Percentiles rank a stretch among this genome's conserved stretches.
These are phyloP conservation scores for Kodamaea derodonti DNA, from an alignment of 1,139 yeast species.

Conservation along the genomic window DNA sequence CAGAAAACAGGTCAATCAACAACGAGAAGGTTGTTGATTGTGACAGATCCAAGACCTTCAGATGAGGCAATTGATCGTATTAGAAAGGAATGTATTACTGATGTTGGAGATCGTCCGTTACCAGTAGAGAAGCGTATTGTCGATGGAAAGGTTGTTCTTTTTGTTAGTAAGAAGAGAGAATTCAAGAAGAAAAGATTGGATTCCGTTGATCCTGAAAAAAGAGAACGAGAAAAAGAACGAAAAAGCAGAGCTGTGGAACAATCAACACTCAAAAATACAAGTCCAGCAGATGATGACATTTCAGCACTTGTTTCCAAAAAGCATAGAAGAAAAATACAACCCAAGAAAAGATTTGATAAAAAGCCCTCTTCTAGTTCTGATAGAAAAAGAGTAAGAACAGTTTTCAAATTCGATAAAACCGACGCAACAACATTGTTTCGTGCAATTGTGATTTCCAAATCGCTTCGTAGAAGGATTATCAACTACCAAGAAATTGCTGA, in stretches of 20 bases:
- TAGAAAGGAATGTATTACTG: conserved; percentile 23
- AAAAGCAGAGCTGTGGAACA: too few species aligned
- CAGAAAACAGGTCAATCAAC: conserved; percentile 27
- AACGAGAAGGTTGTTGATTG: conserved; percentile 32
- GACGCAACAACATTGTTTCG: conserved; percentile 52
- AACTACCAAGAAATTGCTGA: conserved; percentile 57
- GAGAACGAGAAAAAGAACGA: neutral
- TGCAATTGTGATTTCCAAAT: conserved; percentile 60
- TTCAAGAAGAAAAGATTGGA: conserved; percentile 18
- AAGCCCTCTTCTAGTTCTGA: conserved; percentile 4
- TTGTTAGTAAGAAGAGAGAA: conserved; percentile 13
- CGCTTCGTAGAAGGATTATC: conserved; percentile 46
- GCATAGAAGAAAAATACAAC: conserved; percentile 15
- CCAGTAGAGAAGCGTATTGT: conserved; percentile 22
- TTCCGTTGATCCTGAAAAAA: conserved; percentile 7
- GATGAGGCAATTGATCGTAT: conserved; percentile 24
- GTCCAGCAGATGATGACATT: conserved; percentile 8
- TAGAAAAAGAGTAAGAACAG: conserved; percentile 20
- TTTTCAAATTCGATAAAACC: conserved; percentile 31
- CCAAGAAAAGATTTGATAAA: conserved; percentile 9
- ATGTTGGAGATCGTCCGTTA: conserved; percentile 18
- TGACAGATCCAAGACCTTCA: conserved; percentile 29
- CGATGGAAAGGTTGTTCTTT: conserved; percentile 30
- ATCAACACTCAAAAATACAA: neutral
- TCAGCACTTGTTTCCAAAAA: conserved; percentile 21